Conservation (phyloP, 2,329 filamentous ascomycete species). For the Penicillium griseofulvum region DNA sequence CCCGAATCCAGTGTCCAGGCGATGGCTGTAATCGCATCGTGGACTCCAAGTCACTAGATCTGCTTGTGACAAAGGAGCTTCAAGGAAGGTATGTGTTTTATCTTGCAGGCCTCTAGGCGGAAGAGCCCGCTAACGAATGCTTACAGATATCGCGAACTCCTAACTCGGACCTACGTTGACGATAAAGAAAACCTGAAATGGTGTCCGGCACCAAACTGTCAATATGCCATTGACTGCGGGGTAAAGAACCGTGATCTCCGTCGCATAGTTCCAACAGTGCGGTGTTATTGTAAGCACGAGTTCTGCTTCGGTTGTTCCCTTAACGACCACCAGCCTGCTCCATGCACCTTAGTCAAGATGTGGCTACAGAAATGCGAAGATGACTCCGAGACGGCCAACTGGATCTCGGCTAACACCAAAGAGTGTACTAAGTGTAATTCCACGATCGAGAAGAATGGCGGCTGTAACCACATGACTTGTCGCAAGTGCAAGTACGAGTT, state of each 20-base stretch:
- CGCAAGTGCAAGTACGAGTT: conserved; percentile 95
- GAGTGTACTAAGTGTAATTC: conserved; percentile 95
- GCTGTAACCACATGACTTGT: conserved; percentile 98
- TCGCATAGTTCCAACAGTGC: conserved; percentile 83
- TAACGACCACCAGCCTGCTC: conserved; percentile 87
- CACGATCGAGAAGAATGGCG: conserved; percentile 98
- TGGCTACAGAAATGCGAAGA: conserved; percentile 99
- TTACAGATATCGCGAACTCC: conserved; percentile 72
- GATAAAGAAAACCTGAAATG: conserved; percentile 94
- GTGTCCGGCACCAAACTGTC: conserved; percentile 97
- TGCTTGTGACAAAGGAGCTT: conserved; percentile 63
- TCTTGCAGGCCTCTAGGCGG: background rate
- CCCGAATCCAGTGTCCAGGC: conserved; percentile 87
- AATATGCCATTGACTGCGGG: conserved; percentile 83
- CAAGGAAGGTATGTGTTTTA: conserved; percentile 50
- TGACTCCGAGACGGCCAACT: conserved; percentile 97
- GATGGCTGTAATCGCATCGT: conserved; percentile 86
- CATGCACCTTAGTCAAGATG: conserved; percentile 84
- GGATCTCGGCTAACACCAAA: conserved; percentile 98
- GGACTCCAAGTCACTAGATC: conserved; percentile 79
- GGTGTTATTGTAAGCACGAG: conserved; percentile 76
- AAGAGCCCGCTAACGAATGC: conserved; percentile 11
- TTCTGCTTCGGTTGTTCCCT: conserved; percentile 96
- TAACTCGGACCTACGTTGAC: conserved; percentile 93
- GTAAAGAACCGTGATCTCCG: conserved; percentile 85